Evolutionary conservation across 768 basidiomycete species (phyloP).

Genomic region (Rhodotorula sphaerocarpa): DNA sequence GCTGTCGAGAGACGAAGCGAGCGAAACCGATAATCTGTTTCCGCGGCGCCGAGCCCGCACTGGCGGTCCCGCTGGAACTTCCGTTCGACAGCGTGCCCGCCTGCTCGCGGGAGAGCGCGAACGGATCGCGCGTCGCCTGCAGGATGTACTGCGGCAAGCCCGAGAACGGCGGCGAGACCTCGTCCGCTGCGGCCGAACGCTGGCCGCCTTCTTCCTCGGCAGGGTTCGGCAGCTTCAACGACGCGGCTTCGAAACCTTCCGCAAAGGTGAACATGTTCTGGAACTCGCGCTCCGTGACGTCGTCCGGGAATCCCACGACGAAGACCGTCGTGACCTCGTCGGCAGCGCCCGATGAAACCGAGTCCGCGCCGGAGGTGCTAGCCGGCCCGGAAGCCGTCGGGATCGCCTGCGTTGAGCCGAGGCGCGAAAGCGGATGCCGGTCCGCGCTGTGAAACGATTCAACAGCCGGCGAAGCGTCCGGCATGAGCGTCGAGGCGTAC

Average conservation of each 20-base stretch:
- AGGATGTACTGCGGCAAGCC: constrained; percentile 1
- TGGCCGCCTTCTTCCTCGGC: neutral
- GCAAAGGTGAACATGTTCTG: constrained; percentile 99
- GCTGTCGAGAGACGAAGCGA: constrained; percentile 77
- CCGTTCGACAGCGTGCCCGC: neutral
- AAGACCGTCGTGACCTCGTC: constrained; percentile 49
- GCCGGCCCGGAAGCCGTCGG: too few species aligned
- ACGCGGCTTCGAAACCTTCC: constrained; percentile 90
- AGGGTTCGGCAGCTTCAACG: constrained; percentile 75
- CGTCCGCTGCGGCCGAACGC: neutral
- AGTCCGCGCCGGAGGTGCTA: neutral
- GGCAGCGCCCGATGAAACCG: neutral
- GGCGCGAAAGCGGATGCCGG: neutral
- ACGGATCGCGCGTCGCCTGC: neutral
- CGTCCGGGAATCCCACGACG: constrained; percentile 97
- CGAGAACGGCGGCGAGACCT: neutral
- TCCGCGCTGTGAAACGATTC: too few species aligned
- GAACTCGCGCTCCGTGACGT: constrained; percentile 99
- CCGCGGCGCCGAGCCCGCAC: constrained; percentile 39
- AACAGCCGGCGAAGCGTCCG: neutral
- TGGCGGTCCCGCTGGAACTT: neutral
- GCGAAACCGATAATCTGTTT: constrained; percentile 99
- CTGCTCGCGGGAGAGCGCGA: neutral
- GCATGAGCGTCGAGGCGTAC: too few species aligned
- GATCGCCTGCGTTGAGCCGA: too few species aligned